phyloP scores from a whole-genome alignment of 2,329 filamentous ascomycete species.

The Verticillium tricorpus region DNA sequence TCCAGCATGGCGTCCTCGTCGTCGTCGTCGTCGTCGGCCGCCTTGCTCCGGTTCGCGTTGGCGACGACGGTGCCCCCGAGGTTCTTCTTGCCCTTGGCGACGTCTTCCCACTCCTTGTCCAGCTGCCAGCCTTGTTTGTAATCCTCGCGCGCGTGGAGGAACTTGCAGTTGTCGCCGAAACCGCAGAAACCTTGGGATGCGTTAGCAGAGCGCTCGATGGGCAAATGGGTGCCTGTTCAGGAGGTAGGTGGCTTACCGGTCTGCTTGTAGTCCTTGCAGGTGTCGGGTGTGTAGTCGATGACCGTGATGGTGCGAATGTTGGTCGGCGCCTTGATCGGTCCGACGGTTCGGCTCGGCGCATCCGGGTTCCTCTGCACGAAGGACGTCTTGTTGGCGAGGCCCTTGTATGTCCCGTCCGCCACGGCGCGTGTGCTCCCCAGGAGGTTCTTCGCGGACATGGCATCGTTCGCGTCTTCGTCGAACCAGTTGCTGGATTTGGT shows the following conservation, averaged over 20 bases:
- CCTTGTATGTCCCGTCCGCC: slow-evolving; percentile 70
- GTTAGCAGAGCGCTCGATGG: background rate
- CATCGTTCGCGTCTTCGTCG: slow-evolving; percentile 61
- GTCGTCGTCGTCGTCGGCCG: slow-evolving; percentile 33
- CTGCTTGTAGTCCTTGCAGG: slow-evolving; percentile 92
- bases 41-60: slow-evolving; percentile 46
- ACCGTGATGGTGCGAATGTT: slow-evolving; percentile 89
- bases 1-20: slow-evolving; percentile 70
- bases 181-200: slow-evolving; percentile 52
- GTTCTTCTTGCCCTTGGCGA: slow-evolving; percentile 66
- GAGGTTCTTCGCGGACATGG: slow-evolving; percentile 45
- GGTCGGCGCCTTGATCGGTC: slow-evolving; percentile 80
- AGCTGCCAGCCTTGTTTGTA: slow-evolving; percentile 94
- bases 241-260: slow-evolving; percentile 46
- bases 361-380: slow-evolving; percentile 82
- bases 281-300: slow-evolving; percentile 86
- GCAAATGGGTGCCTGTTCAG: background rate
- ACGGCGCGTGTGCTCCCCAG: slow-evolving; percentile 50
- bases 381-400: slow-evolving; percentile 64
- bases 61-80: slow-evolving; percentile 57
- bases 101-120: slow-evolving; percentile 88
- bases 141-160: slow-evolving; percentile 69
- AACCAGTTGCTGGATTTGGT: slow-evolving; percentile 90
- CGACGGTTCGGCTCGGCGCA: slow-evolving; percentile 64
- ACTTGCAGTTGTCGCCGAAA: slow-evolving; percentile 75